phyloP scores from a whole-genome alignment of 345 rosid genomes.

The Populus alba region DNA sequence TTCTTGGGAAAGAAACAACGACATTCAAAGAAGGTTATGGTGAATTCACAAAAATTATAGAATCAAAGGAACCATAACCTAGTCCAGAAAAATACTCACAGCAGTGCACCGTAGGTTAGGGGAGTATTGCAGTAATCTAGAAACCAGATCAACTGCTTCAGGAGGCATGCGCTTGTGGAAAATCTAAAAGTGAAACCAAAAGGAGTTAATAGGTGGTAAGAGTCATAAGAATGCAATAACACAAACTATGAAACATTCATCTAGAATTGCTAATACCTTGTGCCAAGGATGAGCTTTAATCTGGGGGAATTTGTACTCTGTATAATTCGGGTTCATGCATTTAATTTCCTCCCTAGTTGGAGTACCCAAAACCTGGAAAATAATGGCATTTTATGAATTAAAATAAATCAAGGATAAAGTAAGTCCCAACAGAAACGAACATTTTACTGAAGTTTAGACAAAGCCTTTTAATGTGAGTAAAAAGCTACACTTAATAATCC shows the following conservation, averaged over 20 bases:
- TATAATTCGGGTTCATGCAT: slow-evolving; percentile 98
- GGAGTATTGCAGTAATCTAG: slow-evolving; percentile 93
- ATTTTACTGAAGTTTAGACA: neutral
- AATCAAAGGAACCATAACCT: neutral
- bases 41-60: neutral
- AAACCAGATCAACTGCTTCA: slow-evolving; percentile 94
- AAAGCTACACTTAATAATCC: neutral
- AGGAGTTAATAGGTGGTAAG: neutral
- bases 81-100: slow-evolving; percentile 44
- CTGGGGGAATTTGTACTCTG: slow-evolving; percentile 94
- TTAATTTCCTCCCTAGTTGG: slow-evolving; percentile 98
- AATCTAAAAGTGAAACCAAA: slow-evolving; percentile 42
- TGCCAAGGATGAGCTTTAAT: slow-evolving; percentile 99
- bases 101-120: slow-evolving; percentile 86
- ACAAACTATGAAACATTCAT: neutral
- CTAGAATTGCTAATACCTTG: slow-evolving; percentile 50
- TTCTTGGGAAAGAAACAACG: neutral
- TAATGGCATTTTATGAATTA: neutral
- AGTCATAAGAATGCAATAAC: neutral
- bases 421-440: neutral
- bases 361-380: slow-evolving; percentile 79
- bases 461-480: neutral
- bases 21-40: neutral
- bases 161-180: slow-evolving; percentile 97
- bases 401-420: neutral